Evolutionary conservation across 352 stramenopile species (phyloP), one percentile per base, ranked within the genome.

Genomic region (Thraustotheca clavata): DNA sequence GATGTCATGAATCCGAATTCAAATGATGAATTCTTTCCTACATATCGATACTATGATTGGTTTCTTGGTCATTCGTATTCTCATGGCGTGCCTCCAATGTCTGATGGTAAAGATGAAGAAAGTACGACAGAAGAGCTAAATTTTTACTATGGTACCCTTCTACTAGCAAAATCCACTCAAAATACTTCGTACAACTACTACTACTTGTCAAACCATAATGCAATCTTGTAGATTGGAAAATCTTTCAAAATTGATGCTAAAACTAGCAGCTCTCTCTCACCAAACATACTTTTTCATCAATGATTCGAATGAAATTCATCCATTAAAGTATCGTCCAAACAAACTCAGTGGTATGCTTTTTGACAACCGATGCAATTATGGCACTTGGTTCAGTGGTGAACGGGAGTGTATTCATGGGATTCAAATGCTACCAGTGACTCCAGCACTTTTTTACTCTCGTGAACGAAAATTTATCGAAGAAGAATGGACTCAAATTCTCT

Each of bases 1-100:
- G 77, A 88, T 43, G 76, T 86, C 29, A 54, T 77, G 4, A 78
- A 68, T 20, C 70, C 80, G 8, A 80, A 80, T 9, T 62, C 70
- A 34, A 69, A 79, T 52, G 70, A 67, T 27, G 57, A 74, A 31
- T 73, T 88, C 76, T 98, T 88, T 59, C 91, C 94, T 6, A 74
- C 88, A 4, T 83, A 91, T 27, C 76, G 95, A 14, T 91, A 98
- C 71, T 98, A 98, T 74, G 94, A 98, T 59, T 98, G 92, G 86
- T 99, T 95, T 75, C 83, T 98, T 47, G 94, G 91, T 33, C 94
- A 99, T 69, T 98, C 91, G 52, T 99, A 97, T 77, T 94, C 95
- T 11, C 97, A 87, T 39, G 96, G 96, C 4, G 40, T 99, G 14
- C 98, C 98, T 73, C 80, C 81, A 29, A 96, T 98, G 79, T 71